Evolutionary conservation across 148 eudicot genomes (phyloP).

Genomic region (Chenopodium berlandieri): DNA sequence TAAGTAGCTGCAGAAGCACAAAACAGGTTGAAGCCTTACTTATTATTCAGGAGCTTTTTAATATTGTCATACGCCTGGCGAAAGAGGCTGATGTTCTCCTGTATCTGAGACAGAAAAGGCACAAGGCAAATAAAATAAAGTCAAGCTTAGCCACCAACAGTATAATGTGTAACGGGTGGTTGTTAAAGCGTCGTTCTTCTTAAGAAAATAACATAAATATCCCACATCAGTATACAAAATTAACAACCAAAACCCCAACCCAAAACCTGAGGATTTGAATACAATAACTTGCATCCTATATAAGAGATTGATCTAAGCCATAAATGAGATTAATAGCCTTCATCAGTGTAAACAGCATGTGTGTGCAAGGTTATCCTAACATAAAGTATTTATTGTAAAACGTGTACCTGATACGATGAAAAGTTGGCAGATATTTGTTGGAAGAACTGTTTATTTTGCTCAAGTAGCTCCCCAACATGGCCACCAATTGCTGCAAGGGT

Average conservation of each 20-base stretch:
- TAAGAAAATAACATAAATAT: neutral
- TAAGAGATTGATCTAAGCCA: neutral
- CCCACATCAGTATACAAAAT: neutral
- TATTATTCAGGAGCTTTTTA: slow-evolving; percentile 52
- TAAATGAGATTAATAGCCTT: neutral
- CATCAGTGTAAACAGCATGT: neutral
- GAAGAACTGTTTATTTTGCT: slow-evolving; percentile 76
- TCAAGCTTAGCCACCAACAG: neutral
- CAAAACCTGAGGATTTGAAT: neutral
- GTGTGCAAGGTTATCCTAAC: neutral
- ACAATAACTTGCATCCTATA: neutral
- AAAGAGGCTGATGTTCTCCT: slow-evolving; percentile 70
- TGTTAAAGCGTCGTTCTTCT: neutral
- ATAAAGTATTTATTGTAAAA: neutral
- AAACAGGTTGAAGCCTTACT: slow-evolving; percentile 43
- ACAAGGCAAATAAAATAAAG: slow-evolving; percentile 15
- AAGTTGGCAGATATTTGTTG: slow-evolving; percentile 81
- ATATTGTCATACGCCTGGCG: slow-evolving; percentile 72
- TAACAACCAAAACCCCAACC: neutral
- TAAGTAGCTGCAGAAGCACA: neutral
- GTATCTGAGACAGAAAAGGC: slow-evolving; percentile 38
- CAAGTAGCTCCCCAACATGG: slow-evolving; percentile 73
- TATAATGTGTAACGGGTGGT: neutral
- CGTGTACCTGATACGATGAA: slow-evolving; percentile 61
- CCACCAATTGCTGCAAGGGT: slow-evolving; percentile 86